These are phyloP conservation scores for Podila horticola DNA, from an alignment of 192 early-diverging fungal species.

Conservation along the genomic window DNA sequence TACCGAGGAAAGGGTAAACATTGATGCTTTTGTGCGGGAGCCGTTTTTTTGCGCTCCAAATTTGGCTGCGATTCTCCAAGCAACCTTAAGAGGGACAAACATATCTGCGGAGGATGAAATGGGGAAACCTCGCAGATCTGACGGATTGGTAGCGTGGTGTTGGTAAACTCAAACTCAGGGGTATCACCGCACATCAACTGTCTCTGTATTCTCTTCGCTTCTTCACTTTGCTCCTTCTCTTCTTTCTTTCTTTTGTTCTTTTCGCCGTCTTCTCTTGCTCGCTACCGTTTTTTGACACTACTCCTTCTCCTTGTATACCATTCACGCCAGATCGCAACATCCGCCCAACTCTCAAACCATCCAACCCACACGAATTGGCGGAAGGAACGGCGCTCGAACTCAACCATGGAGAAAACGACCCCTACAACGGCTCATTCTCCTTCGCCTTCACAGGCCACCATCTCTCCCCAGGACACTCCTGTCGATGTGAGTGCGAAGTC, in stretches of 20 bases:
- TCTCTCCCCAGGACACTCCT: background rate
- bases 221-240: background rate
- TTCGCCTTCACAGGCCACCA: constrained; percentile 1
- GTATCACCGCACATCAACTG: background rate
- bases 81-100: no score
- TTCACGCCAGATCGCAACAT: no score
- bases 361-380: no score
- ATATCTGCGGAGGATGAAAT: no score
- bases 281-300: background rate
- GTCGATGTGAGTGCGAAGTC: background rate
- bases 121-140: background rate
- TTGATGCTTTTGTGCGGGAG: no score
- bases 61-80: no score
- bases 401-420: background rate
- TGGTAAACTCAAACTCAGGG: background rate
- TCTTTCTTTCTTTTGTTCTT: background rate
- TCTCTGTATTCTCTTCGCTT: background rate
- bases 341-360: no score
- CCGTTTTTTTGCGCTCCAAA: no score
- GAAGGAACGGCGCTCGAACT: background rate
- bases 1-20: no score
- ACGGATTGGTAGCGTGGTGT: background rate
- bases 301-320: background rate
- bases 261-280: background rate
- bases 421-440: background rate